Evolutionary conservation across 2,329 filamentous ascomycete species (phyloP), one percentile per base, ranked within the genome.

Genomic region (Xylaria multiplex): DNA sequence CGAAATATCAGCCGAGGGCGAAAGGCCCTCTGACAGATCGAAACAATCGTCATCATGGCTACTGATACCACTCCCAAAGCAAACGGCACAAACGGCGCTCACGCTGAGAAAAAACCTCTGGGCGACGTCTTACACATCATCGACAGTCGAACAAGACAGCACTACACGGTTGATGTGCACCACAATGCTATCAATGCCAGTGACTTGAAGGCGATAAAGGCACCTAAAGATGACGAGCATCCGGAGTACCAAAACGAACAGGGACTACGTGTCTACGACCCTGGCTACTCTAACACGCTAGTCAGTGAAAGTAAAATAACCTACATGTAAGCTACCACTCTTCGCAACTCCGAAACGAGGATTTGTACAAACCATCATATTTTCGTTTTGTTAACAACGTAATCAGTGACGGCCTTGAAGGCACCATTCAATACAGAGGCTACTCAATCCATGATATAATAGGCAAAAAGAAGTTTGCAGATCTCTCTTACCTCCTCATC

Each of bases 271-370:
- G 60, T 71, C 11, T 68, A 50, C 42, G 70, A 71, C 27, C 70
- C 69, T 11, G 70, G 70, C 8, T 71, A 58, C 35, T 65, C 62
- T 0, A 71, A 71, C 55, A 71, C 70, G 0, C 42, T 65, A 4
- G 69, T 70, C 11, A 71, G 62, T 42, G 70, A 71, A 53, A 68
- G 69, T 59, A 68, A 65, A 6, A 66, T 71, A 42, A 71, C 70
- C 1, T 71, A 71, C 30, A 70, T 69, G 70, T 57, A 46, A 64
- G 68, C 52, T 3, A n/a, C 7, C 32, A 22, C 24, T 32, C 6
- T 16, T 56, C 6, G 19, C 13, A 16, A 7, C 22, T 9, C 19
- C 27, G 5, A 56, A 32, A 2, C 9, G 9, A 13, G 8, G 4
- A 7, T 24, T 22, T 54, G 14, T 24, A 46, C 9, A 13, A 45